Evolutionary conservation across 345 rosid genomes (phyloP), one percentile per base, ranked within the genome.

Genomic region (Gossypium longicalyx): DNA sequence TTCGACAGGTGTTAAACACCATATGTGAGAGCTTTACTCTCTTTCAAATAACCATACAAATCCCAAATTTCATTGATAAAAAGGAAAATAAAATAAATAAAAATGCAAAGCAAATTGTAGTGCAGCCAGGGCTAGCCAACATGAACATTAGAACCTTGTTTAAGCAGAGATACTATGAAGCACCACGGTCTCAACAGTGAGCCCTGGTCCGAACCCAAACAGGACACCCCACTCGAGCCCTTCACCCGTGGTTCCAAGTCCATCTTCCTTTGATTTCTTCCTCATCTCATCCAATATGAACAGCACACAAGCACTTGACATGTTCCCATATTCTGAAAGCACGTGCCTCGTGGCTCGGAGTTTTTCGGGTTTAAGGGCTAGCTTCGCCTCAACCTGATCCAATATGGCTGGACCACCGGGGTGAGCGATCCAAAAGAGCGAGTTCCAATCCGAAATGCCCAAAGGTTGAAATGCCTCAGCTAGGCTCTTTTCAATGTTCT

Each of bases 371-470:
- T 78, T 77, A 5, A 86, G 82, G 16, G 72, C 77, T 44, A 86
- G 15, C 64, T 75, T 78, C 0, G 17, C 65, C 73, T 86, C 89
- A 12, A 86, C 80, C 1, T 51, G 77, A 76, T 86, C 86, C 1
- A 86, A 69, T 52, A 86, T 82, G 11, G 84, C 84, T 0, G 84
- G 85, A 0, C 87, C 89, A 44, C 89, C 89, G 0, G 89, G 87
- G 49, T 86, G 89, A 3, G 80, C 84, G 2, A 82, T 79, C 84
- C 80, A 84, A 54, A 86, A 83, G 27, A 86, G 41, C 0, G 89
- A 86, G 85, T 86, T 83, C 86, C 85, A 83, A 57, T 86, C 89
- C 0, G 81, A 69, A 62, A 84, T 84, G 15, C 84, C 84, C 61
- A 84, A 52, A 1, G 87, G 86, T 13, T 77, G 7, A 62, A 86